Evolutionary conservation across 2,329 filamentous ascomycete genomes (phyloP), one percentile per base, ranked within the genome.

Genomic region (Microascus cirrosus): DNA sequence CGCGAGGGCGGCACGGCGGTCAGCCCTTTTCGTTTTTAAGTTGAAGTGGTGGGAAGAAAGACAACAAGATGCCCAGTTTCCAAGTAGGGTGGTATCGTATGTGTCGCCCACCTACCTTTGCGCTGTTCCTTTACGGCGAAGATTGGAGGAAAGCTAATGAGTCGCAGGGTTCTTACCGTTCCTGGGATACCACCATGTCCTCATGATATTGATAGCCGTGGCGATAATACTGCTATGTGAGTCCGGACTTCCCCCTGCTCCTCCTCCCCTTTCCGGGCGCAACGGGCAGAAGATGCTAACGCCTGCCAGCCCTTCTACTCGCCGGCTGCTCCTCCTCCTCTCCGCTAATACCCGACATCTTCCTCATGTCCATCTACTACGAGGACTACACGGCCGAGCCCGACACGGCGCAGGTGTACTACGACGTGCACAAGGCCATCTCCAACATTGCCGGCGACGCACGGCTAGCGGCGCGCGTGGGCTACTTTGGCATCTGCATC

Each of bases 311-410:
- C 65, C 83, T 99, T 62, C 77, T 99, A 66, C 79, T 99, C 64
- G 93, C 94, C 67, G 94, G 94, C 66, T 99, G 94, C 74, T 97
- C 94, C 4, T 97, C 93, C 11, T 96, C 93, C 48, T 96, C 93
- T 56, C 94, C 93, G 2, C 78, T 95, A 58, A 96, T 99, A 65
- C 94, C 94, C 28, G 85, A 86, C 69, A 97, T 99, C 73, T 99
- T 96, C 80, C 84, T 99, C 64, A 89, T 99, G 63, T 96, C 92
- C n/a, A 83, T 99, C 67, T 97, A 95, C 82, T 99, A 96, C 77
- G 78, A 95, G 70, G 79, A 82, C 61, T 96, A 96, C 74, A 84
- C 85, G 22, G 89, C 94, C 2, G 77, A 82, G 32, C 93, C 93
- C 64, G 85, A 89, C 65, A 89, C 90, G 5, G 82, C 93, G 11